Percentiles rank a stretch among this genome's conserved stretches.
These are phyloP conservation scores for Fusarium marasasianum DNA, from an alignment of 2,329 filamentous ascomycete species.

Conservation along the genomic window DNA sequence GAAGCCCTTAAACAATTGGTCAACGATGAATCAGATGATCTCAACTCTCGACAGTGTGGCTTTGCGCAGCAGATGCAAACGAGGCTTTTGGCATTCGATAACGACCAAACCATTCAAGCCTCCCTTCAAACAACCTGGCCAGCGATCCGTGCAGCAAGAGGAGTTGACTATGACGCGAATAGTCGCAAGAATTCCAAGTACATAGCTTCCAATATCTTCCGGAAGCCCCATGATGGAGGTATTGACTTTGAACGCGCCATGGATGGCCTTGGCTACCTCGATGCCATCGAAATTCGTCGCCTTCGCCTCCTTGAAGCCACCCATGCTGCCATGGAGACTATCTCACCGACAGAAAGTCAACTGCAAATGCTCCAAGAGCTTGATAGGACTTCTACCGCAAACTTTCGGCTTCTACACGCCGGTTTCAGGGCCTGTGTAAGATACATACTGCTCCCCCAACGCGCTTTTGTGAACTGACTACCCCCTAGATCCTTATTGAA, in stretches of 20 bases:
- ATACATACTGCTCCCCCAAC: not conserved
- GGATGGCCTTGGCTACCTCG: slow-evolving; percentile 46
- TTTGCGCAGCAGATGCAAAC: slow-evolving; percentile 46
- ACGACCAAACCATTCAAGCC: slow-evolving; percentile 31
- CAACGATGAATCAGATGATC: slow-evolving; percentile 19
- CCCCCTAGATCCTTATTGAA: slow-evolving; percentile 42
- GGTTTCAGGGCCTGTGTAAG: slow-evolving; percentile 49
- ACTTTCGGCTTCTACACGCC: slow-evolving; percentile 46
- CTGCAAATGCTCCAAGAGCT: slow-evolving; percentile 44
- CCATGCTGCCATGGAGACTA: slow-evolving; percentile 19
- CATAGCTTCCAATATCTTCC: slow-evolving; percentile 42
- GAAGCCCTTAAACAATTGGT: slow-evolving; percentile 42
- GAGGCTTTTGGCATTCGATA: slow-evolving; percentile 47
- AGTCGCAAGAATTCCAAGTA: slow-evolving; percentile 43
- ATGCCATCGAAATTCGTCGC: slow-evolving; percentile 48
- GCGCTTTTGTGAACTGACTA: not conserved
- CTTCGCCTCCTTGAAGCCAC: slow-evolving; percentile 41
- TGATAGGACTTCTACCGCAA: slow-evolving; percentile 40
- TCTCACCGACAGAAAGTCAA: slow-evolving; percentile 13
- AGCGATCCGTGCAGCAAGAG: slow-evolving; percentile 19
- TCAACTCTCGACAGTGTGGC: slow-evolving; percentile 43
- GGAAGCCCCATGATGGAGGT: slow-evolving; percentile 39
- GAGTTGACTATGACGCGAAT: slow-evolving; percentile 39
- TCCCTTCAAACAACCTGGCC: slow-evolving; percentile 35
- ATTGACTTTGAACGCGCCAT: slow-evolving; percentile 41